A percentile compares a stretch with the other conserved stretches of the same genome.
Evolutionary conservation across 2,329 filamentous ascomycete genomes (phyloP).

Genomic region (Talaromyces amestolkiae): DNA sequence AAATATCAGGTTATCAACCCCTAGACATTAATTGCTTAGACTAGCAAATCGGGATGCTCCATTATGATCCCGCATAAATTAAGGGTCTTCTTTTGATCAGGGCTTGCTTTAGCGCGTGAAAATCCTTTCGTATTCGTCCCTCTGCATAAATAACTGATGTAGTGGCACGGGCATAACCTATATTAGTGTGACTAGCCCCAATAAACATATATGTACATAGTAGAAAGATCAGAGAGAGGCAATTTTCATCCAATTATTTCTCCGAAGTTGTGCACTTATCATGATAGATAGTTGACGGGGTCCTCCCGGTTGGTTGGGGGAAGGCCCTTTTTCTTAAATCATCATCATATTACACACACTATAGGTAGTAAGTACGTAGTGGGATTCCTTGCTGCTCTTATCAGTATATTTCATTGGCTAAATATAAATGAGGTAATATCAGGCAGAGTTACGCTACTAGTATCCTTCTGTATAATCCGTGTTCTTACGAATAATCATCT

Average conservation of each 20-base stretch:
- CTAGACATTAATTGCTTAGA: neutral
- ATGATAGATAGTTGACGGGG: too few relatives aligned
- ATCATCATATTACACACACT: too few relatives aligned
- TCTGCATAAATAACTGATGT: neutral
- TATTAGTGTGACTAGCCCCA: neutral
- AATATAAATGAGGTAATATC: neutral
- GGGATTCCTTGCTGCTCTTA: neutral
- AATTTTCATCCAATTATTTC: neutral
- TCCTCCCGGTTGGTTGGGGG: too few relatives aligned
- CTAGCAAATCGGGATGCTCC: neutral
- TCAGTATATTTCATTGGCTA: neutral
- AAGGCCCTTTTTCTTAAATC: too few relatives aligned
- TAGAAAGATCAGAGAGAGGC: neutral
- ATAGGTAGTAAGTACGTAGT: too few relatives aligned
- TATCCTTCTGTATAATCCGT: conserved; percentile 26
- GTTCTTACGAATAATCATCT: conserved; percentile 37
- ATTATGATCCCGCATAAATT: neutral
- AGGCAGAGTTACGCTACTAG: conserved; percentile 24
- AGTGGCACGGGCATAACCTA: neutral
- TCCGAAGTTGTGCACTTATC: neutral
- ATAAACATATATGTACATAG: neutral
- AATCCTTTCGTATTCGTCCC: neutral
- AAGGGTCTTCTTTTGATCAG: neutral
- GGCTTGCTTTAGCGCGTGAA: neutral
- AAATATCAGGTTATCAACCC: neutral